Base-by-base conservation (phyloP, 2,329 filamentous ascomycete species). In the Phaeosphaeria sp. region DNA sequence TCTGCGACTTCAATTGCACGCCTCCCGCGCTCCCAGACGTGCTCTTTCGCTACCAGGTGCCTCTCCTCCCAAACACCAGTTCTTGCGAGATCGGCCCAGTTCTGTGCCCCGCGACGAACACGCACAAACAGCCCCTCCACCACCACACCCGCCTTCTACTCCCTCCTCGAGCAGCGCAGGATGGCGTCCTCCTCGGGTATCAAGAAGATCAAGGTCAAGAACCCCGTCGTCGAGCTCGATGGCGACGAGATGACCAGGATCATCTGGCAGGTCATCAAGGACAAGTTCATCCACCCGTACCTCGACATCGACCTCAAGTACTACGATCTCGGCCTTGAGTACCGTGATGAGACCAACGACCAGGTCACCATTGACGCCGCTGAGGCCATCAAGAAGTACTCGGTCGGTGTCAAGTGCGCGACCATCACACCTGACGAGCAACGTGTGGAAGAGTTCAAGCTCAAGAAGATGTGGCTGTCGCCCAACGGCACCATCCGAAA, bases 391-490 rank as follows among this genome's bases (percentile, higher is more conserved):
- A 93, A 97, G 87, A 97, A 97, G 86, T 97, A 98, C 86, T 92
- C 90, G 59, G 95, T 99, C 54, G 95, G 94, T 80, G 92, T 99
- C 83, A 99, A 99, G 86, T 99, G 95, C 81, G 95, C 95, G 66
- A 99, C 95, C 78, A 99, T 99, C 83, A 99, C 95, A 44, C 95
- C 95, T 40, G 95, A 99, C 78, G 95, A 99, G 87, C 90, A 88
- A 65, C 90, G 95, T 78, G 94, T 99, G 27, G 87, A 98, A 84
- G 95, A 98, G 82, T 99, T 98, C 82, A 93, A 97, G 78, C 87
- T 99, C 71, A 99, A 98, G 91, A 89, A 98, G 84, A 98, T 98
- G 95, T 99, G 95, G 95, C 86, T 98, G 57, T 97, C 92, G 55
- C 95, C 95, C 75, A 99, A 99, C 79, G 95, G 95, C 77, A 99